These are phyloP conservation scores for Letharia columbiana DNA, from an alignment of 495 filamentous ascomycete species.

Conservation along the genomic window DNA sequence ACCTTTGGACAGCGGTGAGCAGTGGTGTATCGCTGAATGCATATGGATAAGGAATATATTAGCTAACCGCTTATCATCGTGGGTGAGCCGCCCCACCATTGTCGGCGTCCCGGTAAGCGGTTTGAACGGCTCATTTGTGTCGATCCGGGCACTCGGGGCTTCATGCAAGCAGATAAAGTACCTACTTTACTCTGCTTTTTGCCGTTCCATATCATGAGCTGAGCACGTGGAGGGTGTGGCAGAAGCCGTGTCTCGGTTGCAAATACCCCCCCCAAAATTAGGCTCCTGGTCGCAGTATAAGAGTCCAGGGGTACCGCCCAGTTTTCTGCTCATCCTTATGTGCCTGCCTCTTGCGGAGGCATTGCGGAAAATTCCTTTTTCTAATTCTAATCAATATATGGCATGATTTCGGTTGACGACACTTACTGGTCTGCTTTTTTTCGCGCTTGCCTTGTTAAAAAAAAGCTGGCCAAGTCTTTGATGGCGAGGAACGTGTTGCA, in stretches of 20 bases:
- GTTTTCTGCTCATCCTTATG: background rate
- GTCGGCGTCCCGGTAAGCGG: background rate
- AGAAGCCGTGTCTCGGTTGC: background rate
- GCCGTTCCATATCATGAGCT: background rate
- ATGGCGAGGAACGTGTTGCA: background rate
- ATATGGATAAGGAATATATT: background rate
- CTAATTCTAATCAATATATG: background rate
- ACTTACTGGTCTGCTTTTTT: background rate
- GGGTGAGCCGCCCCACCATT: background rate
- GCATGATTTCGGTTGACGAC: background rate
- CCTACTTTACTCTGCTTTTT: background rate
- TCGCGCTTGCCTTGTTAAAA: background rate
- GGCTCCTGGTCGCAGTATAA: background rate
- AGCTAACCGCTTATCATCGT: background rate
- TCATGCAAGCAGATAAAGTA: background rate
- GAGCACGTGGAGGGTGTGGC: background rate
- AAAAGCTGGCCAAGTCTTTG: background rate
- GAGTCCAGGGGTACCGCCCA: background rate
- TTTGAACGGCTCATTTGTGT: background rate
- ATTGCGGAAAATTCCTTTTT: background rate
- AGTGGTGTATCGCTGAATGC: background rate
- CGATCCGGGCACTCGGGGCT: background rate
- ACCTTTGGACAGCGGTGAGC: too few species aligned
- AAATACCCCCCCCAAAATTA: background rate
- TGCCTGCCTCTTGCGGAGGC: background rate